These are phyloP conservation scores for Gracilaria gracilis DNA, from an alignment of 23 red algal genomes.

Conservation along the genomic window DNA sequence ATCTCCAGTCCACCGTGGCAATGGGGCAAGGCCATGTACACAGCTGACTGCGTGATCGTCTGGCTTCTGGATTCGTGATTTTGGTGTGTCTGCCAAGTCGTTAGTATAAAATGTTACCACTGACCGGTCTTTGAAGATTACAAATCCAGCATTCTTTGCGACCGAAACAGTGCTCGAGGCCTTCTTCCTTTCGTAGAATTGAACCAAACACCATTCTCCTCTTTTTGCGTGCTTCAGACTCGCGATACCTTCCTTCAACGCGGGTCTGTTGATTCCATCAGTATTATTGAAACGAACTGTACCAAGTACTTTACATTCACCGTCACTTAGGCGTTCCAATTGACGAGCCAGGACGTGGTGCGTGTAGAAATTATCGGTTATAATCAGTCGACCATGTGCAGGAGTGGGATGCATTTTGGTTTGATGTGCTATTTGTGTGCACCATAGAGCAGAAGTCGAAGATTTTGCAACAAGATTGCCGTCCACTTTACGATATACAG, in stretches of 20 bases:
- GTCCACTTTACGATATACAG: too few relatives aligned
- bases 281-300: background rate
- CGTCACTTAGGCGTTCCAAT: background rate
- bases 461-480: background rate
- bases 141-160: background rate
- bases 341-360: constrained; percentile 3
- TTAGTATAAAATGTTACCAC: constrained; percentile 21
- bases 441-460: background rate
- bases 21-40: too few relatives aligned
- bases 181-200: background rate
- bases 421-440: constrained; percentile 18
- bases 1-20: too few relatives aligned
- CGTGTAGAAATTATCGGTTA: constrained; percentile 27
- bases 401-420: constrained; percentile 18
- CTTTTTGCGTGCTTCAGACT: constrained; percentile 13
- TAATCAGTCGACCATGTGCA: background rate
- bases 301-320: too few relatives aligned
- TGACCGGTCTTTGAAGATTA: constrained; percentile 31
- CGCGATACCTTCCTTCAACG: constrained; percentile 13
- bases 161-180: background rate
- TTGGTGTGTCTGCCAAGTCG: constrained; percentile 14
- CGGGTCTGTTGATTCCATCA: constrained; percentile 22
- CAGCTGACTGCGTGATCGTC: too few relatives aligned
- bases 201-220: too few relatives aligned
- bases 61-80: too few relatives aligned